Evolutionary conservation across 306 rosid genomes (phyloP).

Genomic region (Calophaca sinica): DNA sequence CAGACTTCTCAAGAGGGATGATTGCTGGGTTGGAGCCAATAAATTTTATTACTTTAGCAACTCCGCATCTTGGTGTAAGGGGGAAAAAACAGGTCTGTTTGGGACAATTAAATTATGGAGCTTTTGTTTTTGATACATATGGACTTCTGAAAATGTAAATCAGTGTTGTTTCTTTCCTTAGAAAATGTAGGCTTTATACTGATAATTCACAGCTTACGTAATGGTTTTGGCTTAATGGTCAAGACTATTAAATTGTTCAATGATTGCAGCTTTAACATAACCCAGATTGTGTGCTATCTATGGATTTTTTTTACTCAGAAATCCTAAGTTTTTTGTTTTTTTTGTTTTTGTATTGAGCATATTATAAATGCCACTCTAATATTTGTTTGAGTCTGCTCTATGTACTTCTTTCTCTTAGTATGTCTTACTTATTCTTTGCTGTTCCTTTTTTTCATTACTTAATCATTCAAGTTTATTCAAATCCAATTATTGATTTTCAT

Average conservation of each 20-base stretch:
- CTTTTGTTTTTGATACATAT: conserved; percentile 17
- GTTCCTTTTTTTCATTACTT: neutral
- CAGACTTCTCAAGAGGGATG: conserved; percentile 57
- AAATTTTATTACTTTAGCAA: conserved; percentile 90
- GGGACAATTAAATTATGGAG: conserved; percentile 38
- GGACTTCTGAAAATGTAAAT: neutral
- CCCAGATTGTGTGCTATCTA: neutral
- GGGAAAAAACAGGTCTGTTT: conserved; percentile 86
- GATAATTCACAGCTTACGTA: neutral
- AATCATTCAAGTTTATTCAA: conserved; percentile 2
- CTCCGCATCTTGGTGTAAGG: conserved; percentile 97
- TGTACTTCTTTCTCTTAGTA: neutral
- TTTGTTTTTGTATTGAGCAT: neutral
- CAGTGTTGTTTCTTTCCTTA: neutral
- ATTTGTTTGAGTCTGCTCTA: conserved; percentile 1
- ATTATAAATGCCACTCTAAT: neutral
- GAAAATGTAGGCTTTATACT: neutral
- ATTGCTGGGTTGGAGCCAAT: conserved; percentile 89
- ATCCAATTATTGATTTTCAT: conserved; percentile 11
- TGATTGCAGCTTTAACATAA: neutral
- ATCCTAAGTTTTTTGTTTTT: neutral
- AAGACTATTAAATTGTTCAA: neutral
- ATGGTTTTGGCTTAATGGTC: conserved; percentile 1
- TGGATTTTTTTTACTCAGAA: neutral
- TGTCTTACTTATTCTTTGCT: neutral